A percentile compares a stretch with the other conserved stretches of the same genome.
phyloP scores from a whole-genome alignment of 345 rosid genomes.

The Boechera retrofracta region DNA sequence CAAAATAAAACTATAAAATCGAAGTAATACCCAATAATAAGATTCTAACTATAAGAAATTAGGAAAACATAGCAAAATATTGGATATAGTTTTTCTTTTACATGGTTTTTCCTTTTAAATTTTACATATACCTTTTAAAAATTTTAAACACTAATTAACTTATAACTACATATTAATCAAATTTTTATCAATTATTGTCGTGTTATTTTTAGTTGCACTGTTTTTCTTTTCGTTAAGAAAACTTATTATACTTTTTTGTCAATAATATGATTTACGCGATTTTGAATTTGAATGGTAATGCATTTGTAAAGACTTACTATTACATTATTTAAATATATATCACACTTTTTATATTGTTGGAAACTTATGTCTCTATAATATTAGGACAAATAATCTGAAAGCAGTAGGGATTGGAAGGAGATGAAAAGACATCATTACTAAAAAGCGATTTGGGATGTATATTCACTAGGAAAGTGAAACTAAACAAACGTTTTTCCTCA shows the following conservation, averaged over 20 bases:
- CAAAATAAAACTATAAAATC: background rate
- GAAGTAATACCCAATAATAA: background rate
- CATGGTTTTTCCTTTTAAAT: background rate
- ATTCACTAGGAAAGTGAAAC: background rate
- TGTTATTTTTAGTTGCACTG: background rate
- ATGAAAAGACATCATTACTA: slow-evolving; percentile 42
- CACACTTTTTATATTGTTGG: slow-evolving; percentile 1
- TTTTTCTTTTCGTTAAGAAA: background rate
- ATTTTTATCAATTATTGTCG: background rate
- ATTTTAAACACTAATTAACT: background rate
- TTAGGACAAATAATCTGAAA: slow-evolving; percentile 47
- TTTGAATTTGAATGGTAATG: background rate
- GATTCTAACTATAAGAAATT: background rate
- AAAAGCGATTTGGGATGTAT: slow-evolving; percentile 41
- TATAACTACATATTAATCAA: background rate
- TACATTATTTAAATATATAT: background rate
- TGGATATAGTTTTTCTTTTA: background rate
- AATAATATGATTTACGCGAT: background rate
- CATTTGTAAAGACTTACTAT: background rate
- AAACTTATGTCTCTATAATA: slow-evolving; percentile 1
- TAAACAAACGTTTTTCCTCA: background rate
- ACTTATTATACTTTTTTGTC: background rate
- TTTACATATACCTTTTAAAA: background rate
- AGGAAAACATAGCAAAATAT: background rate
- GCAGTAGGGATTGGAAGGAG: slow-evolving; percentile 28